These are phyloP conservation scores for Centrapalus pauciflorus DNA, from an alignment of 129 eudicot genomes.

Conservation along the genomic window DNA sequence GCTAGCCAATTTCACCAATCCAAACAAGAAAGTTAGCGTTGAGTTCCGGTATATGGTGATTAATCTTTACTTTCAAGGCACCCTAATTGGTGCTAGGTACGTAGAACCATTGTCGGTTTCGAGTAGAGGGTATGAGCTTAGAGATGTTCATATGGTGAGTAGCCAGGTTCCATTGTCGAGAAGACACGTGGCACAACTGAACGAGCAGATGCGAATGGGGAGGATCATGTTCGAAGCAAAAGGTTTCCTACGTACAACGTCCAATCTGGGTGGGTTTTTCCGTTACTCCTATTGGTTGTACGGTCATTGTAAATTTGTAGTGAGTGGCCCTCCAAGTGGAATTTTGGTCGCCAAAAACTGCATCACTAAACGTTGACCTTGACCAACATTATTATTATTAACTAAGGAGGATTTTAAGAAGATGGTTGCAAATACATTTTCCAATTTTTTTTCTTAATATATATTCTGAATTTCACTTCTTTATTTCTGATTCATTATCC, in stretches of 20 bases:
- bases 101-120: constrained; percentile 52
- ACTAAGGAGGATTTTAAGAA: too few relatives aligned
- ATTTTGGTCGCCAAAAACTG: constrained; percentile 52
- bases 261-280: constrained; percentile 59
- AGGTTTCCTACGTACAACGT: constrained; percentile 54
- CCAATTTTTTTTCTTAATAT: too few relatives aligned
- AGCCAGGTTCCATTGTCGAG: constrained; percentile 70
- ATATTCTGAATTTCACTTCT: too few relatives aligned
- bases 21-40: constrained; percentile 65
- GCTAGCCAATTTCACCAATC: constrained; percentile 84
- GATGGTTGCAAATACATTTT: not conserved
- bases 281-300: constrained; percentile 72
- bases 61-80: constrained; percentile 48
- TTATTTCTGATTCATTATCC: too few relatives aligned
- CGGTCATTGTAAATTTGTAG: constrained; percentile 52
- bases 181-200: constrained; percentile 32
- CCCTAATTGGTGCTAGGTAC: constrained; percentile 55
- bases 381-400: too few relatives aligned
- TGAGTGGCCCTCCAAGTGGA: constrained; percentile 81
- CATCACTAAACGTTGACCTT: constrained; percentile 52
- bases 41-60: constrained; percentile 55
- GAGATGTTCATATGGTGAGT: constrained; percentile 51
- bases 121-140: constrained; percentile 35
- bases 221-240: constrained; percentile 44
- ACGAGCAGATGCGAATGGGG: constrained; percentile 48